A percentile compares a stretch with the other conserved stretches of the same genome.
Evolutionary conservation across 805 yeast genomes (phyloP).

Genomic region (Yarrowia bubula): DNA sequence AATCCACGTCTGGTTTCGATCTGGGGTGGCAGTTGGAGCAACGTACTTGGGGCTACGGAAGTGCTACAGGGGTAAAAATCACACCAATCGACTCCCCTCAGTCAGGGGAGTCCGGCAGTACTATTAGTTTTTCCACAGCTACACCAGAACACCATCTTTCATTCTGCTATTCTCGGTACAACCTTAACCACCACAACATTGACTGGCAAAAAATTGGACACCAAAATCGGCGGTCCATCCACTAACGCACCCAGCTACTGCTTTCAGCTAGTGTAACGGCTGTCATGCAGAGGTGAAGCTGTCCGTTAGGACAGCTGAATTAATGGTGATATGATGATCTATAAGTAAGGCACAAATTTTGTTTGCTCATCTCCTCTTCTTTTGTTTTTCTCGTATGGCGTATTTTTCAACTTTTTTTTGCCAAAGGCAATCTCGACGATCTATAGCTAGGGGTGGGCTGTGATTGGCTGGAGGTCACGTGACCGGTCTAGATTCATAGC

Average conservation of each 20-base stretch:
- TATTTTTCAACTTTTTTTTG: background rate
- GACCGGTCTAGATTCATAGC: background rate
- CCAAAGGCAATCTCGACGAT: slow-evolving; percentile 1
- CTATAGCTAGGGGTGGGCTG: background rate
- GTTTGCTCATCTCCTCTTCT: background rate
- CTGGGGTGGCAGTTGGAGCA: too few relatives aligned
- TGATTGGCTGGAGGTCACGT: slow-evolving; percentile 2
- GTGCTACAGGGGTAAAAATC: too few relatives aligned
- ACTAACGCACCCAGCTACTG: slow-evolving; percentile 7
- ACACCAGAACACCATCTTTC: too few relatives aligned
- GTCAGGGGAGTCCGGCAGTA: too few relatives aligned
- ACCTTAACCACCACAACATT: background rate
- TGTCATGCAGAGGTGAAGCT: background rate
- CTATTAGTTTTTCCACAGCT: too few relatives aligned
- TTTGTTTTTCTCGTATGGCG: slow-evolving; percentile 10
- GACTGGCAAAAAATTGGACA: background rate
- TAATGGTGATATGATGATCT: too few relatives aligned
- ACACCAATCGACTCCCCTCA: too few relatives aligned
- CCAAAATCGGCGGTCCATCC: background rate
- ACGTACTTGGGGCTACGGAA: too few relatives aligned
- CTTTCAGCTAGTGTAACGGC: background rate
- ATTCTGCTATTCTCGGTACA: too few relatives aligned
- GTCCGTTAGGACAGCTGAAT: too few relatives aligned
- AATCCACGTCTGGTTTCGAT: too few relatives aligned
- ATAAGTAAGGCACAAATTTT: too few relatives aligned